Evolutionary conservation across 164 flowering plant genomes (phyloP).

Genomic region (Echeveria elegans): DNA sequence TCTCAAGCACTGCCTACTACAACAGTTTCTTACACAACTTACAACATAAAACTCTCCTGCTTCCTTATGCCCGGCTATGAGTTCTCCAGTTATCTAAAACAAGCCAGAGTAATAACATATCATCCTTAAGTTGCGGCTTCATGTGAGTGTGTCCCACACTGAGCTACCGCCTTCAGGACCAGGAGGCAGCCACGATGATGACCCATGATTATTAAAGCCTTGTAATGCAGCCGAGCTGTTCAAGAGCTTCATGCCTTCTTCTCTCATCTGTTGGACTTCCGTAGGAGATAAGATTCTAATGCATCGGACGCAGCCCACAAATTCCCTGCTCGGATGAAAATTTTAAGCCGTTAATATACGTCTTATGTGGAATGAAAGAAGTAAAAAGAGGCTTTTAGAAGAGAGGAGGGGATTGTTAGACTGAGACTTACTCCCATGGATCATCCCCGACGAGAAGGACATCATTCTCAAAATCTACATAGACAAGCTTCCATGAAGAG

Average conservation of each 20-base stretch:
- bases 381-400: neutral
- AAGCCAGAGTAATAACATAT: too few relatives aligned
- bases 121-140: too few relatives aligned
- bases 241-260: conserved; percentile 81
- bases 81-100: too few relatives aligned
- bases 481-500: conserved; percentile 85
- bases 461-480: conserved; percentile 91
- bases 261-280: conserved; percentile 97
- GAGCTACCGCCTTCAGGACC: conserved; percentile 10
- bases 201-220: conserved; percentile 19
- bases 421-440: conserved; percentile 92
- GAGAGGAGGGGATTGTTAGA: neutral
- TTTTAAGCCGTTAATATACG: neutral
- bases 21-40: too few relatives aligned
- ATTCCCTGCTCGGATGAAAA: conserved; percentile 52
- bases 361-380: too few relatives aligned
- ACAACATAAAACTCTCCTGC: too few relatives aligned
- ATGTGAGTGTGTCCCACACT: conserved; percentile 1
- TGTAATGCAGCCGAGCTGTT: conserved; percentile 34
- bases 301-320: conserved; percentile 90
- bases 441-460: conserved; percentile 98
- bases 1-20: too few relatives aligned
- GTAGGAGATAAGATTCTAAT: conserved; percentile 86
- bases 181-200: neutral
- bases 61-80: too few relatives aligned